Conservation (phyloP, 192 early-diverging fungal species). For the Coemansia sp. region DNA sequence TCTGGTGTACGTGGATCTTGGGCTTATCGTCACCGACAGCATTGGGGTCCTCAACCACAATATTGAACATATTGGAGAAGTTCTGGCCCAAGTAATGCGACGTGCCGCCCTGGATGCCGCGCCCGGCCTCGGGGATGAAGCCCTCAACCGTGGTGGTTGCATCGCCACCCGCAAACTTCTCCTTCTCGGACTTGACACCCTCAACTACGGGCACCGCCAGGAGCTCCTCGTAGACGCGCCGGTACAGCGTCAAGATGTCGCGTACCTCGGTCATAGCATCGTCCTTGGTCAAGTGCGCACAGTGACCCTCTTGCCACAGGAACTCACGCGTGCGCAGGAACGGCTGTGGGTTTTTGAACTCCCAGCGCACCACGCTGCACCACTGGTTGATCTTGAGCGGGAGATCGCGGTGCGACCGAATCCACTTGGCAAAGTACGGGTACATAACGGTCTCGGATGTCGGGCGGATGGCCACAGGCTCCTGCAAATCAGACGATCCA, state of each 20-base stretch:
- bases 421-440: constrained; percentile 98
- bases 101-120: constrained; percentile 97
- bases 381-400: constrained; percentile 98
- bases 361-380: constrained; percentile 99
- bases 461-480: constrained; percentile 97
- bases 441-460: constrained; percentile 99
- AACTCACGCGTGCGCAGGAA: constrained; percentile 99
- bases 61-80: constrained; percentile 99
- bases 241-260: constrained; percentile 92
- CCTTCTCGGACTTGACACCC: constrained; percentile 97
- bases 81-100: constrained; percentile 99
- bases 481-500: constrained; percentile 86
- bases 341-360: constrained; percentile 99
- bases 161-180: constrained; percentile 97
- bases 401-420: constrained; percentile 94
- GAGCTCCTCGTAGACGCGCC: constrained; percentile 94
- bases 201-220: constrained; percentile 96
- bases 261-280: constrained; percentile 84
- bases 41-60: constrained; percentile 86
- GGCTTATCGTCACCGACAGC: constrained; percentile 57
- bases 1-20: constrained; percentile 92
- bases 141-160: constrained; percentile 98
- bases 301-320: constrained; percentile 99
- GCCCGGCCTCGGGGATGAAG: constrained; percentile 94
- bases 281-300: constrained; percentile 88